phyloP scores from a whole-genome alignment of 2,329 filamentous ascomycete species.

The Pseudofabraea citricarpa region DNA sequence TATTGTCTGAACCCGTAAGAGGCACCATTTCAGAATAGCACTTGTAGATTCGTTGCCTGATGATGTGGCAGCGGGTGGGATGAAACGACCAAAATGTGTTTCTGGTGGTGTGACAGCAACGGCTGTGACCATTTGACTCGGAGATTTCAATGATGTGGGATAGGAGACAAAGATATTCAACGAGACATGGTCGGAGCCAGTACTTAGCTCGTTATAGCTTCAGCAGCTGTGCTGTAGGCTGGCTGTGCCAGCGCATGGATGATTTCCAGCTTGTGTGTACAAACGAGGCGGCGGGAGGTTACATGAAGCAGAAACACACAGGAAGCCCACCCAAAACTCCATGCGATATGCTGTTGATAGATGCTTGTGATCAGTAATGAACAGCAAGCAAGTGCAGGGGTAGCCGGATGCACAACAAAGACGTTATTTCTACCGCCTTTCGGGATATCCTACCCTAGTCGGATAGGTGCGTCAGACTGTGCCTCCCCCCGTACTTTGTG shows the following conservation, averaged over 20 bases:
- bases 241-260: constrained; percentile 27
- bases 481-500: too few relatives aligned
- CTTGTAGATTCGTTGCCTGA: constrained; percentile 6
- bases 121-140: constrained; percentile 17
- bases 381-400: too few relatives aligned
- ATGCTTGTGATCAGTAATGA: too few relatives aligned
- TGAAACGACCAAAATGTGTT: constrained; percentile 15
- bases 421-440: too few relatives aligned
- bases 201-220: constrained; percentile 16
- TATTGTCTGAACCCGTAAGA: constrained; percentile 23
- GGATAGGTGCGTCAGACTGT: too few relatives aligned
- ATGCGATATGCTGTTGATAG: too few relatives aligned
- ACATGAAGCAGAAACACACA: constrained; percentile 15
- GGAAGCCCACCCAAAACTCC: constrained; percentile 5
- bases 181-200: constrained; percentile 12
- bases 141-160: constrained; percentile 23
- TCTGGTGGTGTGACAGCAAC: background rate
- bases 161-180: constrained; percentile 28
- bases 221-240: constrained; percentile 20
- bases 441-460: too few relatives aligned
- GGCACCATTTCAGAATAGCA: constrained; percentile 14
- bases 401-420: too few relatives aligned
- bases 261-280: constrained; percentile 21
- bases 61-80: constrained; percentile 18
- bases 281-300: constrained; percentile 21